Percentiles rank a stretch among this genome's conserved stretches.
phyloP scores from a whole-genome alignment of 192 early-diverging fungal genomes.

The Tieghemiomyces parasiticus region DNA sequence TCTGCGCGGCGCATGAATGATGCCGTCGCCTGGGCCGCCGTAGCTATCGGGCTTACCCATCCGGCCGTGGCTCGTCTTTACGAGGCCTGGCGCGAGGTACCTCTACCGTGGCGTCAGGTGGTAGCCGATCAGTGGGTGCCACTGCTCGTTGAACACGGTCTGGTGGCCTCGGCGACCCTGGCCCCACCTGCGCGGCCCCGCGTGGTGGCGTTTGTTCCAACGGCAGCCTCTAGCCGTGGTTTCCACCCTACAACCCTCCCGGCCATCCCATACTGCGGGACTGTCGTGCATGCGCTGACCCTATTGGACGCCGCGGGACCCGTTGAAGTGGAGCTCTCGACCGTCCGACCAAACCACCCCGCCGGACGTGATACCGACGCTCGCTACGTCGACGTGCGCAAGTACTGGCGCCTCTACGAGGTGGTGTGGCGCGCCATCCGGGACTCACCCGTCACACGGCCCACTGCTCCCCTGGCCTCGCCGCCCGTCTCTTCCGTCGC shows the following conservation, averaged over 20 bases:
- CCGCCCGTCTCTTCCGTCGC: background rate
- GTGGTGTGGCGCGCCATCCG: conserved; percentile 5
- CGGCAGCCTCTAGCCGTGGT: background rate
- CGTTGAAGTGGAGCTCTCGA: background rate
- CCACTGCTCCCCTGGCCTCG: background rate
- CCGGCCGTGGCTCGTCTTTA: conserved; percentile 45
- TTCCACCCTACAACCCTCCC: background rate
- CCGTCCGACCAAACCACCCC: no score
- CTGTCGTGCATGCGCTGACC: background rate
- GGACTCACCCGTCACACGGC: background rate
- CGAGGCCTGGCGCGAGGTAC: conserved; percentile 53
- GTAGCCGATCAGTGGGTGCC: conserved; percentile 43
- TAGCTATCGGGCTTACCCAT: conserved; percentile 51
- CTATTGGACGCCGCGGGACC: no score
- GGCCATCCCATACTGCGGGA: conserved; percentile 6
- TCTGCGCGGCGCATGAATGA: conserved; percentile 38
- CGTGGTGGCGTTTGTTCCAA: no score
- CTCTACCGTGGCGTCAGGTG: conserved; percentile 25
- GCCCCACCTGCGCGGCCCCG: background rate
- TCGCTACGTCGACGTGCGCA: conserved; percentile 20
- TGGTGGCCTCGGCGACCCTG: conserved; percentile 29
- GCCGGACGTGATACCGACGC: background rate
- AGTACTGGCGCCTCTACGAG: conserved; percentile 25
- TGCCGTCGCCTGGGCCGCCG: conserved; percentile 42
- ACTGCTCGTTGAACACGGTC: conserved; percentile 32